Conservation (phyloP, 805 yeast genomes). For the Pichia insulana region DNA sequence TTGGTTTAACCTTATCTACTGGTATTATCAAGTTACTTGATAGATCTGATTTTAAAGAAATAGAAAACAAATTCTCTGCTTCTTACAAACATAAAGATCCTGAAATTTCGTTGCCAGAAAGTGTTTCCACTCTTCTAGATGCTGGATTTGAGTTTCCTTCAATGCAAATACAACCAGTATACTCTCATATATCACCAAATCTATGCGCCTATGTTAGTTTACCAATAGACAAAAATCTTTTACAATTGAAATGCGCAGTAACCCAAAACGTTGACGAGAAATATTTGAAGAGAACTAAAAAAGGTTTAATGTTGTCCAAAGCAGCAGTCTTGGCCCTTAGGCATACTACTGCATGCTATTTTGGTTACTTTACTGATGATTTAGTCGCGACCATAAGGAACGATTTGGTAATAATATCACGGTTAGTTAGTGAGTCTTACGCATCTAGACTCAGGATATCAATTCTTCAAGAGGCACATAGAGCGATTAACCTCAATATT, state of each 20-base stretch:
- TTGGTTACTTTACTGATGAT: conserved; percentile 62
- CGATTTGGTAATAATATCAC: conserved; percentile 30
- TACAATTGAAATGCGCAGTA: conserved; percentile 19
- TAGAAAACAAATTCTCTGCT: conserved; percentile 15
- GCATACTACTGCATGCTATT: conserved; percentile 65
- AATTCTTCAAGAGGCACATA: conserved; percentile 57
- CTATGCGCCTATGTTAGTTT: conserved; percentile 33
- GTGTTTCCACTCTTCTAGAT: conserved; percentile 39
- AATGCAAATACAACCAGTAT: conserved; percentile 26
- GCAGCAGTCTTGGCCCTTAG: conserved; percentile 56
- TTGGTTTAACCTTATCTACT: conserved; percentile 32
- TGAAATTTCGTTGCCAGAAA: conserved; percentile 18
- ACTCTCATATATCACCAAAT: conserved; percentile 42
- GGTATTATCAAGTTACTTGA: conserved; percentile 41
- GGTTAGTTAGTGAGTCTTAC: conserved; percentile 17
- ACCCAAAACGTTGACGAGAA: conserved; percentile 10
- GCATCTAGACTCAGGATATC: conserved; percentile 31
- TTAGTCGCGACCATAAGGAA: conserved; percentile 46
- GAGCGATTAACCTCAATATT: conserved; percentile 65
- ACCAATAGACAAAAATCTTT: conserved; percentile 17
- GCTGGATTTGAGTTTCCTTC: conserved; percentile 45
- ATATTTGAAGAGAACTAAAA: conserved; percentile 12
- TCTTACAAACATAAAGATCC: neutral
- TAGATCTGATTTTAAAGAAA: conserved; percentile 26
- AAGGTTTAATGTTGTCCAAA: conserved; percentile 31